Conservation (phyloP, 768 basidiomycete species). For the Xerocomus brunneocitrinus region DNA sequence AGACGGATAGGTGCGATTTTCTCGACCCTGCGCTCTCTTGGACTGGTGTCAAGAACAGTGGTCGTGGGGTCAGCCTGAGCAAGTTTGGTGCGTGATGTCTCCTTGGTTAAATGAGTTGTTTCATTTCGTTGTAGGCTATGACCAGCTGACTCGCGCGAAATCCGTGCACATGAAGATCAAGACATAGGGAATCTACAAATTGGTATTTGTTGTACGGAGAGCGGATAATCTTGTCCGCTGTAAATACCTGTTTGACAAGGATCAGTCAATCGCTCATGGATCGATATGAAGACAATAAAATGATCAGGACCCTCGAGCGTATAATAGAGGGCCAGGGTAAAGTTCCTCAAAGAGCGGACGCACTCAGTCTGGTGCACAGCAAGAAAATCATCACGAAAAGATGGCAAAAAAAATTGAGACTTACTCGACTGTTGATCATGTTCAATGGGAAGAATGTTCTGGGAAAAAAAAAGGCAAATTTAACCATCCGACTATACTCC, state of each 20-base stretch:
- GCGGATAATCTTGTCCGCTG: neutral
- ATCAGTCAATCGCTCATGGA: slow-evolving; percentile 2
- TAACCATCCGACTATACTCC: neutral
- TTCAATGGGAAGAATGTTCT: neutral
- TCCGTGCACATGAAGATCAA: slow-evolving; percentile 80
- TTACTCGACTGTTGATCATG: slow-evolving; percentile 2
- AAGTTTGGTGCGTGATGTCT: slow-evolving; percentile 66
- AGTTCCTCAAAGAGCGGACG: slow-evolving; percentile 30
- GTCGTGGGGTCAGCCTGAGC: slow-evolving; percentile 85
- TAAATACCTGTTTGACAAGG: neutral
- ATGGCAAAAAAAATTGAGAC: neutral
- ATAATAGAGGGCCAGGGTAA: slow-evolving; percentile 29
- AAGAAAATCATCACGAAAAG: slow-evolving; percentile 28
- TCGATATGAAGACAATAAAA: neutral
- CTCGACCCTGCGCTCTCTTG: slow-evolving; percentile 92
- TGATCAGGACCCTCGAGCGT: slow-evolving; percentile 34
- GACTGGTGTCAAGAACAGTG: slow-evolving; percentile 93
- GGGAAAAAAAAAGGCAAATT: neutral
- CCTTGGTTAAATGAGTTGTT: neutral
- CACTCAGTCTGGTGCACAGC: slow-evolving; percentile 37
- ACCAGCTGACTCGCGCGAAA: slow-evolving; percentile 79
- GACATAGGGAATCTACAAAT: neutral
- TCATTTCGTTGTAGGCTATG: slow-evolving; percentile 56
- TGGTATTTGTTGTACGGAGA: neutral
- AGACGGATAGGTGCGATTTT: slow-evolving; percentile 64